Evolutionary conservation across 441 rosid species (phyloP).

Genomic region (Mallotus japonicus): DNA sequence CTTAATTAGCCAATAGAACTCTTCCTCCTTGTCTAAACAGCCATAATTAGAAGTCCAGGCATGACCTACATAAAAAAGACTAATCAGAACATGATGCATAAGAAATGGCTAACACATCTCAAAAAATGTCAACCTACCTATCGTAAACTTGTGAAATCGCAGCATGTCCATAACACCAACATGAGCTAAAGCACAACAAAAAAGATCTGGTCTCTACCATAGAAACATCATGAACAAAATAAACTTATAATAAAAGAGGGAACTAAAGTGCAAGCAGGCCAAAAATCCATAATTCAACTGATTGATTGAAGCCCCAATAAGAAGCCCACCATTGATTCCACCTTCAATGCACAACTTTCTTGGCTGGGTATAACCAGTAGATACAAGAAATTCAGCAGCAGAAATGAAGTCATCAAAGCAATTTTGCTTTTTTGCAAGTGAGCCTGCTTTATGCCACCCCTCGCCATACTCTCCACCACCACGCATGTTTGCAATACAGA

Average conservation of each 20-base stretch:
- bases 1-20: slow-evolving; percentile 88
- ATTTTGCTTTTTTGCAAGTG: slow-evolving; percentile 80
- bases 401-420: slow-evolving; percentile 92
- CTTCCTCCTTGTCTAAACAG: slow-evolving; percentile 82
- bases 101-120: background rate
- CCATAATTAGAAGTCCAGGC: slow-evolving; percentile 95
- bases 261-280: slow-evolving; percentile 8
- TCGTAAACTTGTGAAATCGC: slow-evolving; percentile 93
- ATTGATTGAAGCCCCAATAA: slow-evolving; percentile 90
- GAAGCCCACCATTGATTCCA: slow-evolving; percentile 97
- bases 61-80: slow-evolving; percentile 55
- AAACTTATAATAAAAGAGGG: background rate
- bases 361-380: slow-evolving; percentile 77
- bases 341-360: slow-evolving; percentile 91
- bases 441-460: slow-evolving; percentile 96
- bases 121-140: slow-evolving; percentile 46
- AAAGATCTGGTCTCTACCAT: slow-evolving; percentile 91
- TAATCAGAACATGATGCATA: slow-evolving; percentile 14
- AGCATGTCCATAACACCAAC: slow-evolving; percentile 99
- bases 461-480: slow-evolving; percentile 99
- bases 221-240: background rate
- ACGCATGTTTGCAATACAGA: slow-evolving; percentile 83
- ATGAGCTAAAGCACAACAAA: slow-evolving; percentile 97
- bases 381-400: slow-evolving; percentile 73
- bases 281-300: slow-evolving; percentile 46